phyloP scores from a whole-genome alignment of 2,329 filamentous ascomycete genomes.

The Trichothecium roseum region DNA sequence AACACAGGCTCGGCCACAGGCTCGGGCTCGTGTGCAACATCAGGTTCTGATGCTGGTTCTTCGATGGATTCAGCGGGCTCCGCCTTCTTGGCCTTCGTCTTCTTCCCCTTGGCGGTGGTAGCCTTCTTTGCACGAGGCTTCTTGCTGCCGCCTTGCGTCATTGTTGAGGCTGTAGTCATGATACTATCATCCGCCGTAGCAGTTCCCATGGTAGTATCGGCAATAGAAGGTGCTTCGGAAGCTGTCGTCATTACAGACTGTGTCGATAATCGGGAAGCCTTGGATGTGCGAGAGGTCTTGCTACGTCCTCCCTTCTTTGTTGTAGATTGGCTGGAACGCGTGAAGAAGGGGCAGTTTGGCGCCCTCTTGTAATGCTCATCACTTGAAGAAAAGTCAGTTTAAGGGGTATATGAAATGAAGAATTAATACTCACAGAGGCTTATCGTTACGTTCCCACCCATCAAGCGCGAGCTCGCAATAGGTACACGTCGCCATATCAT shows the following conservation, averaged over 20 bases:
- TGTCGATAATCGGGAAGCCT: slow-evolving; percentile 54
- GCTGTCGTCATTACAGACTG: slow-evolving; percentile 43
- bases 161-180: slow-evolving; percentile 48
- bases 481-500: slow-evolving; percentile 83
- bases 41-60: slow-evolving; percentile 10
- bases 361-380: slow-evolving; percentile 79
- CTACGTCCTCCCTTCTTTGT: slow-evolving; percentile 45
- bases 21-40: slow-evolving; percentile 20
- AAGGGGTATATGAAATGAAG: neutral
- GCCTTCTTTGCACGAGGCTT: slow-evolving; percentile 50
- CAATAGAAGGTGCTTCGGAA: slow-evolving; percentile 38
- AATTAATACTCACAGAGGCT: slow-evolving; percentile 57
- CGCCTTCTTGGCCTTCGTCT: slow-evolving; percentile 38
- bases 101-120: slow-evolving; percentile 29
- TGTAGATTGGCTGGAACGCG: slow-evolving; percentile 48
- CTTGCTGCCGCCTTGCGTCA: slow-evolving; percentile 43
- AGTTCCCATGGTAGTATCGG: slow-evolving; percentile 26
- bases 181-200: slow-evolving; percentile 47
- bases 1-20: slow-evolving; percentile 18
- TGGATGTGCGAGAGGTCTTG: slow-evolving; percentile 52
- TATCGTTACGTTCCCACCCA: slow-evolving; percentile 88
- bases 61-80: slow-evolving; percentile 35
- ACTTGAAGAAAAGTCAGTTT: slow-evolving; percentile 31
- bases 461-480: slow-evolving; percentile 88
- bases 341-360: slow-evolving; percentile 74